Evolutionary conservation across 2,329 filamentous ascomycete species (phyloP).

Genomic region (Lithohypha guttulata): DNA sequence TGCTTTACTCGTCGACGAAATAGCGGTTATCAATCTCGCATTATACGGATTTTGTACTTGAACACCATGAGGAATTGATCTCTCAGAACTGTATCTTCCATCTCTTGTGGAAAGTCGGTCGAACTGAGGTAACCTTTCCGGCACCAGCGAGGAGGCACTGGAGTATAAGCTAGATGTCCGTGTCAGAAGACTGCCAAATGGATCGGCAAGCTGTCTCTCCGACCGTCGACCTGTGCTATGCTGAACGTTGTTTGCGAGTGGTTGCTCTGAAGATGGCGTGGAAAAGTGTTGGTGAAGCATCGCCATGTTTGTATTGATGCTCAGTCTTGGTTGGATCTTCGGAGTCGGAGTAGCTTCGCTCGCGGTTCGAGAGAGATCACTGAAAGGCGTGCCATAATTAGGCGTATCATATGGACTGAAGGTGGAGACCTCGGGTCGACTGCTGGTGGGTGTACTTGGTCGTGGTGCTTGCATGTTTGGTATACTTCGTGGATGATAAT

Average conservation of each 20-base stretch:
- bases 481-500: too few relatives aligned
- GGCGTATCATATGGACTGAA: constrained; percentile 21
- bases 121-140: not conserved
- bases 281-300: constrained; percentile 10
- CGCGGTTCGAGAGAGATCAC: constrained; percentile 8
- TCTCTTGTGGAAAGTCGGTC: constrained; percentile 4
- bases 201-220: constrained; percentile 7
- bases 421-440: constrained; percentile 13
- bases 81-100: constrained; percentile 1
- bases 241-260: constrained; percentile 6
- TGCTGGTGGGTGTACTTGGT: constrained; percentile 13
- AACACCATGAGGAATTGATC: constrained; percentile 9
- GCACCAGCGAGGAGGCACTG: not conserved
- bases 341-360: not conserved
- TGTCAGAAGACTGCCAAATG: constrained; percentile 11
- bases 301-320: not conserved
- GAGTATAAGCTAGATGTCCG: not conserved
- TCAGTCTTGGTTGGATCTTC: not conserved
- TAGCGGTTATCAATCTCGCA: constrained; percentile 10
- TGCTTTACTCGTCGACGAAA: constrained; percentile 13
- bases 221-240: constrained; percentile 5
- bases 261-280: constrained; percentile 1
- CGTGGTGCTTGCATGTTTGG: not conserved
- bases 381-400: constrained; percentile 1
- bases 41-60: constrained; percentile 9